These are phyloP conservation scores for Trypanosoma platydactyli DNA, from an alignment of 208 protist genomes.

Conservation along the genomic window DNA sequence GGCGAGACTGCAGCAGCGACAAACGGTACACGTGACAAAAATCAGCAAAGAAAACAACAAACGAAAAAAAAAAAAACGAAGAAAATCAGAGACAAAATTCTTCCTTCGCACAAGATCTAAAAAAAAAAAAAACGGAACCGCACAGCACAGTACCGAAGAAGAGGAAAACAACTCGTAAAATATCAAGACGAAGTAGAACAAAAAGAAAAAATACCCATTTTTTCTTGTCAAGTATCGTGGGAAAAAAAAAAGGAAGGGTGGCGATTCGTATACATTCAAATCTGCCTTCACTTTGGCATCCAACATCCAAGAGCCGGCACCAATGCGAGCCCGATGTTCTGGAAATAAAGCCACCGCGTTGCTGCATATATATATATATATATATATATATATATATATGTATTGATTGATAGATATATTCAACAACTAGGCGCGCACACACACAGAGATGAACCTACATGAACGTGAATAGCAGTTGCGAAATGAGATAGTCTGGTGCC, in stretches of 20 bases:
- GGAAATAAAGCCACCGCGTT: too few species aligned
- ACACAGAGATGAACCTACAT: conserved; percentile 8
- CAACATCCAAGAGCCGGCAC: too few species aligned
- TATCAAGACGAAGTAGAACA: conserved; percentile 3
- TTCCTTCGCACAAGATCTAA: conserved; percentile 13
- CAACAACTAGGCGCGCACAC: neutral
- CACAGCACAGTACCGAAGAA: too few species aligned
- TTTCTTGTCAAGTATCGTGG: neutral
- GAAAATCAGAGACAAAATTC: conserved; percentile 1
- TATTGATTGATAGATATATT: conserved; percentile 4
- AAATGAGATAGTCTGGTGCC: conserved; percentile 15
- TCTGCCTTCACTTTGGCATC: neutral
- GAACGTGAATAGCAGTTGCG: conserved; percentile 21
- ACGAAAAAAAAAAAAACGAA: conserved; percentile 15
- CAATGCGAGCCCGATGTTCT: too few species aligned
- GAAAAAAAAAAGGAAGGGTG: conserved; percentile 1
- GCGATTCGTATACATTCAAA: neutral
- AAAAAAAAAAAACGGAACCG: conserved; percentile 16
- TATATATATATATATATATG: conserved; percentile 18
- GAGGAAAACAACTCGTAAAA: neutral
- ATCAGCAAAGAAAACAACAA: conserved; percentile 4
- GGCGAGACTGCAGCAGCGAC: too few species aligned
- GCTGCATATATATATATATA: conserved; percentile 24
- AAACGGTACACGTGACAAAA: neutral
- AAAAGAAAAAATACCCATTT: conserved; percentile 10